A percentile compares a stretch with the other conserved stretches of the same genome.
phyloP scores from a whole-genome alignment of 768 basidiomycete genomes.

The Hemileccinum rubropunctum region DNA sequence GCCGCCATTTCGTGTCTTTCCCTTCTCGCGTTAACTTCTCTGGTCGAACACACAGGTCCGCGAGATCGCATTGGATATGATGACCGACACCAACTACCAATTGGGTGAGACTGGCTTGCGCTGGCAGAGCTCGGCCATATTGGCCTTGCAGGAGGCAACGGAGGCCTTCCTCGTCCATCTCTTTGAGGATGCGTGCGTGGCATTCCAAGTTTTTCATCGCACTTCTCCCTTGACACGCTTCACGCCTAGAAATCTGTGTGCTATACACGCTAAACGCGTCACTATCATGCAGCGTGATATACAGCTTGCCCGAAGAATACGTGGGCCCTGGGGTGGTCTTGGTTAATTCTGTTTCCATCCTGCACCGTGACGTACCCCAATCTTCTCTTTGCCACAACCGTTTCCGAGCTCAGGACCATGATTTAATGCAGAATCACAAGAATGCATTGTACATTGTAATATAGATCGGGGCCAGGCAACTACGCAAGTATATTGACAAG shows the following conservation, averaged over 20 bases:
- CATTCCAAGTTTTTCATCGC: neutral
- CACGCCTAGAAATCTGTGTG: slow-evolving; percentile 81
- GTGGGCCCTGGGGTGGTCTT: slow-evolving; percentile 83
- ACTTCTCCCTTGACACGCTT: slow-evolving; percentile 1
- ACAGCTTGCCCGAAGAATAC: slow-evolving; percentile 91
- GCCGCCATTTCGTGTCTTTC: slow-evolving; percentile 29
- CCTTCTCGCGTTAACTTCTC: slow-evolving; percentile 1
- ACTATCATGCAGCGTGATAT: slow-evolving; percentile 98
- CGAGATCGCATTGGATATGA: slow-evolving; percentile 91
- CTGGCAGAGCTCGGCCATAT: slow-evolving; percentile 94
- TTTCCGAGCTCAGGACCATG: neutral
- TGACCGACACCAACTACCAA: slow-evolving; percentile 66
- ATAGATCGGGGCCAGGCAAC: slow-evolving; percentile 18
- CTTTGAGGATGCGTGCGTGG: slow-evolving; percentile 95
- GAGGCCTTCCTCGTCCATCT: slow-evolving; percentile 94
- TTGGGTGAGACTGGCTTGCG: slow-evolving; percentile 61
- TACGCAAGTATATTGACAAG: slow-evolving; percentile 10
- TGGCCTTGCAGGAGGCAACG: slow-evolving; percentile 95
- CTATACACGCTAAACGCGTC: slow-evolving; percentile 96
- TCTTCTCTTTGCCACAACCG: neutral
- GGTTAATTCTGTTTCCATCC: slow-evolving; percentile 34
- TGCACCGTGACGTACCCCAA: too few relatives aligned
- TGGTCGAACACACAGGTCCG: slow-evolving; percentile 60
- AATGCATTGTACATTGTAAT: slow-evolving; percentile 28
- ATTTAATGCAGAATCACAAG: slow-evolving; percentile 2